phyloP scores from a whole-genome alignment of 2,329 filamentous ascomycete genomes.

The Leptographium galeiforme region DNA sequence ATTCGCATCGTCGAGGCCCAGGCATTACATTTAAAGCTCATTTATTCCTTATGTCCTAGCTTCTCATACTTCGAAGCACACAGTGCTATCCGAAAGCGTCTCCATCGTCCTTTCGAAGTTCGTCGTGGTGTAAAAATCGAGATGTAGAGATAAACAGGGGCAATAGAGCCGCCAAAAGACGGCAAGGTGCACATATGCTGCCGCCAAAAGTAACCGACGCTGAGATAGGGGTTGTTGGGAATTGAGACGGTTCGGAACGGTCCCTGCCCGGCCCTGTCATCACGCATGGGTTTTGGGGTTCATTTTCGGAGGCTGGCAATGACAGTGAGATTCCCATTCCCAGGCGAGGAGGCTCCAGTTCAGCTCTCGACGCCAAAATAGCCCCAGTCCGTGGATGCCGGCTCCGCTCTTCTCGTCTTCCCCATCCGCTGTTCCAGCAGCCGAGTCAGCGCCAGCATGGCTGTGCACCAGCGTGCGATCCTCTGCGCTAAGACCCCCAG shows the following conservation, averaged over 20 bases:
- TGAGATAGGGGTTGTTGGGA: no score
- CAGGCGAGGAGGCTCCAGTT: slow-evolving; percentile 79
- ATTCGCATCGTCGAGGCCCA: no score
- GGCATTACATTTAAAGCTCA: no score
- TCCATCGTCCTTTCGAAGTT: no score
- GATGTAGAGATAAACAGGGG: no score
- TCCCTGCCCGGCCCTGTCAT: background rate
- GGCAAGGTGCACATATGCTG: background rate
- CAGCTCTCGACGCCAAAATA: slow-evolving; percentile 62
- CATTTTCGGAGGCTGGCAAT: slow-evolving; percentile 17
- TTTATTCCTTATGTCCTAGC: no score
- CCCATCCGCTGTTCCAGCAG: background rate
- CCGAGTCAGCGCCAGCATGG: background rate
- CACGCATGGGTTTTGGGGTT: slow-evolving; percentile 11
- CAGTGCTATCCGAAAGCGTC: no score
- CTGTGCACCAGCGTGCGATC: slow-evolving; percentile 30
- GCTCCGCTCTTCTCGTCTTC: background rate
- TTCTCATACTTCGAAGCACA: no score
- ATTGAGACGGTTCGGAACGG: no score
- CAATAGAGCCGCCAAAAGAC: no score
- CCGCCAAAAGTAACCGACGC: background rate
- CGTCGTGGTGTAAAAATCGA: no score
- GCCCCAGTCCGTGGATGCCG: slow-evolving; percentile 42
- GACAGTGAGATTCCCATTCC: slow-evolving; percentile 49
- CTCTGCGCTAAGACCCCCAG: slow-evolving; percentile 74